phyloP scores from a whole-genome alignment of 2,329 filamentous ascomycete species.

The Beauveria caledonica region DNA sequence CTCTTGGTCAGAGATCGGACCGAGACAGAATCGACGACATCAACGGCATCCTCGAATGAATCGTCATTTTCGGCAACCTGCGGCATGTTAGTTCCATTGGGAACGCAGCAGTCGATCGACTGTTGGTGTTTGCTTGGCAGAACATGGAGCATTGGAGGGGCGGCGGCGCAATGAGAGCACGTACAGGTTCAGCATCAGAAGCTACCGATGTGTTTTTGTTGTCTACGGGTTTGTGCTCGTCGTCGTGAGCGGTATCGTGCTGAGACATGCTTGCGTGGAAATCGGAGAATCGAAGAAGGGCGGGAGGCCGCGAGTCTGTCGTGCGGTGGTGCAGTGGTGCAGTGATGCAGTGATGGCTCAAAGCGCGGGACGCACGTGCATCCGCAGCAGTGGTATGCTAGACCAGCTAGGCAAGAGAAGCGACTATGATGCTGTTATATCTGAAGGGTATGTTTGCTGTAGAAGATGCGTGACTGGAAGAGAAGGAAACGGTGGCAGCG shows the following conservation, averaged over 20 bases:
- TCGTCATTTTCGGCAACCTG: constrained; percentile 25
- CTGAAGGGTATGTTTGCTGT: constrained; percentile 8
- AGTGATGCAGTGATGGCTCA: neutral
- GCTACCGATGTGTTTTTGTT: neutral
- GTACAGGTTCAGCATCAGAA: constrained; percentile 3
- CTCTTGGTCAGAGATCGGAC: constrained; percentile 55
- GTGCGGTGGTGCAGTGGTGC: neutral
- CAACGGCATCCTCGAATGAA: constrained; percentile 73
- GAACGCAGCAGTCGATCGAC: neutral
- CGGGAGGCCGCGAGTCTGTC: neutral
- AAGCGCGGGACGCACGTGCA: constrained; percentile 6
- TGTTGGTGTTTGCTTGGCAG: neutral
- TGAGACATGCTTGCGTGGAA: constrained; percentile 16
- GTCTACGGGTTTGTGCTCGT: constrained; percentile 5
- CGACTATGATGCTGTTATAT: constrained; percentile 3
- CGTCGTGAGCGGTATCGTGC: constrained; percentile 12
- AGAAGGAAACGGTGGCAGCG: neutral
- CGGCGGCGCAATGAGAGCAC: neutral
- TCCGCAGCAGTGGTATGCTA: constrained; percentile 3
- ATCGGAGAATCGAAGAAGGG: neutral
- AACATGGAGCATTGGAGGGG: neutral
- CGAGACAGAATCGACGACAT: constrained; percentile 47
- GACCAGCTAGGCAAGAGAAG: constrained; percentile 6
- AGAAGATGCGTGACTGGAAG: constrained; percentile 1
- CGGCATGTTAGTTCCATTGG: constrained; percentile 13